Evolutionary conservation across 768 basidiomycete genomes (phyloP).

Genomic region (Russula olivacea): DNA sequence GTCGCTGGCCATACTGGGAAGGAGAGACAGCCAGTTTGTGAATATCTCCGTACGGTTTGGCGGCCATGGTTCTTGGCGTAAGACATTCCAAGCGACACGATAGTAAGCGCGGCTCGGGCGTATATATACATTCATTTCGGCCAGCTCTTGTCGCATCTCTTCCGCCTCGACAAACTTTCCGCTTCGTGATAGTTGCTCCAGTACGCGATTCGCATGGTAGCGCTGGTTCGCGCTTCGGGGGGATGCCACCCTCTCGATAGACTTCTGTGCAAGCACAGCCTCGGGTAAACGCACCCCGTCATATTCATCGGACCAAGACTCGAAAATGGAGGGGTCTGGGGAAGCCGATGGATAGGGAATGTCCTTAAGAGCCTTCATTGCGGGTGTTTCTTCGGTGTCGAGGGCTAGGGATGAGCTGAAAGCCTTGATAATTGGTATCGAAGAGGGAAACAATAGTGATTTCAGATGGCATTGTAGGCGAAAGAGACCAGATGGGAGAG

Average conservation of each 20-base stretch:
- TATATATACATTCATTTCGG: constrained; percentile 36
- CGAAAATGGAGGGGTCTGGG: constrained; percentile 36
- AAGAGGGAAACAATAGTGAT: constrained; percentile 2
- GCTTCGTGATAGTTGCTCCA: constrained; percentile 30
- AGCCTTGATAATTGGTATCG: constrained; percentile 12
- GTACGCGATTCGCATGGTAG: constrained; percentile 23
- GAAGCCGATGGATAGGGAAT: constrained; percentile 33
- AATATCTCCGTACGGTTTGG: constrained; percentile 29
- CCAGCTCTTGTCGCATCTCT: constrained; percentile 38
- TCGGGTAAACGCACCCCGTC: not conserved
- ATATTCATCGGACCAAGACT: constrained; percentile 35
- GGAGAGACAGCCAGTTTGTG: constrained; percentile 40
- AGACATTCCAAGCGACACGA: constrained; percentile 33
- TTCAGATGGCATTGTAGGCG: constrained; percentile 7
- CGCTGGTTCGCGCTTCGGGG: not conserved
- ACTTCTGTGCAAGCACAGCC: not conserved
- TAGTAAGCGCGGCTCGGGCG: constrained; percentile 35
- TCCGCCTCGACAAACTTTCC: constrained; percentile 34
- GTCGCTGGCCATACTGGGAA: constrained; percentile 28
- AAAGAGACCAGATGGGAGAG: constrained; percentile 13
- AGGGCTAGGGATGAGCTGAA: constrained; percentile 27
- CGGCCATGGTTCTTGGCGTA: constrained; percentile 25
- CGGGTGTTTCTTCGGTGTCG: constrained; percentile 30
- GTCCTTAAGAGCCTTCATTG: constrained; percentile 34
- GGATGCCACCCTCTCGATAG: not conserved